phyloP scores from a whole-genome alignment of 352 stramenopile genomes.

The Globisporangium recalcitrans region DNA sequence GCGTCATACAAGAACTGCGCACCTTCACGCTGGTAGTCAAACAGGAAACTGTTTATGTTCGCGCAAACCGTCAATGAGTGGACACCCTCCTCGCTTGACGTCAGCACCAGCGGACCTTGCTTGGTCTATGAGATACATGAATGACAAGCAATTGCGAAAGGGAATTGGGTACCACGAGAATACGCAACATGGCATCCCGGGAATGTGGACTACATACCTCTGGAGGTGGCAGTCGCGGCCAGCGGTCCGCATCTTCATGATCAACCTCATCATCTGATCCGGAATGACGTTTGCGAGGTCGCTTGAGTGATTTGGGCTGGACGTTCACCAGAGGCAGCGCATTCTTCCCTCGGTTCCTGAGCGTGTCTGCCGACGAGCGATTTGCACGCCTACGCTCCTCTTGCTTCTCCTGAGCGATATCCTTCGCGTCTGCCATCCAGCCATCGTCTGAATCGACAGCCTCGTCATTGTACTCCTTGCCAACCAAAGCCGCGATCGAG shows the following conservation, averaged over 20 bases:
- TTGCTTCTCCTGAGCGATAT: constrained; percentile 15
- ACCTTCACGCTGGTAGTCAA: constrained; percentile 71
- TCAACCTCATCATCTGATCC: constrained; percentile 21
- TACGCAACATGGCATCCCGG: not conserved
- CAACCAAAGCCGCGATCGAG: constrained; percentile 12
- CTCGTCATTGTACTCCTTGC: not conserved
- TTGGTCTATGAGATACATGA: constrained; percentile 17
- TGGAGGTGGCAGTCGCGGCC: constrained; percentile 46
- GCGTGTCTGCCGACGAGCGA: not conserved
- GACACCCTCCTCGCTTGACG: constrained; percentile 8
- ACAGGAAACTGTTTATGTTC: constrained; percentile 71
- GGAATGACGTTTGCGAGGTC: not conserved
- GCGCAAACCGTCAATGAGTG: constrained; percentile 36
- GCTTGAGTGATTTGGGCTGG: constrained; percentile 4
- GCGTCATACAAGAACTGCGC: constrained; percentile 61
- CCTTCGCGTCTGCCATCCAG: constrained; percentile 62
- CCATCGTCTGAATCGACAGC: constrained; percentile 34
- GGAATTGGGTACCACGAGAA: not conserved
- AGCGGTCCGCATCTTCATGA: constrained; percentile 25
- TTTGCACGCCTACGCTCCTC: not conserved
- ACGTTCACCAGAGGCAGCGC: constrained; percentile 5
- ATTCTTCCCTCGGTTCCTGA: not conserved
- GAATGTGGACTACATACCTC: constrained; percentile 22
- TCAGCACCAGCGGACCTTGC: constrained; percentile 39
- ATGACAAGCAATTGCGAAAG: not conserved